These are phyloP conservation scores for Ephemerocybe angulata DNA, from an alignment of 768 basidiomycete species.

Conservation along the genomic window DNA sequence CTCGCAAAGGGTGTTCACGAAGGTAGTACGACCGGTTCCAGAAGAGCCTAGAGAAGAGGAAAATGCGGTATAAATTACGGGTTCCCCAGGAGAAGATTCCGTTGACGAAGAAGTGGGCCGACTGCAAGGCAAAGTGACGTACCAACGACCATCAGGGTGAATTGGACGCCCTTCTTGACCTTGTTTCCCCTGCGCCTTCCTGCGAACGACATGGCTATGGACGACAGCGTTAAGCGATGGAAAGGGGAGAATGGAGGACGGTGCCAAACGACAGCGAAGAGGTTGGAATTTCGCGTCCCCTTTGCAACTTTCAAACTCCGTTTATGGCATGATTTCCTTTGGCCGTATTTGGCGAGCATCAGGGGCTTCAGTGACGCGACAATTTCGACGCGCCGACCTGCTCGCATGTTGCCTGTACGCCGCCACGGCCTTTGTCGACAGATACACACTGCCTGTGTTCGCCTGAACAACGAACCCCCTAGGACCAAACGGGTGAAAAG, in stretches of 20 bases:
- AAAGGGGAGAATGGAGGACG: conserved; percentile 19
- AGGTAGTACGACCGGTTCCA: conserved; percentile 96
- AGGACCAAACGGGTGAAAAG: conserved; percentile 31
- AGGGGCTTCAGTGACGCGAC: background rate
- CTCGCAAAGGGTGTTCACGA: conserved; percentile 99
- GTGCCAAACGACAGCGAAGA: conserved; percentile 27
- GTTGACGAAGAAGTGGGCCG: background rate
- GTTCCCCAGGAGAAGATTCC: background rate
- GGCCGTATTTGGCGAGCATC: conserved; percentile 2
- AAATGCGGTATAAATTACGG: background rate
- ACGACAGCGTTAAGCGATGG: conserved; percentile 9
- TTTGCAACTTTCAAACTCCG: conserved; percentile 45
- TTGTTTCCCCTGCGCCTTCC: conserved; percentile 88
- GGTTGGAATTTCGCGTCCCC: conserved; percentile 26
- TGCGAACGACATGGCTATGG: conserved; percentile 70
- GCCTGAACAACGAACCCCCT: too few relatives aligned
- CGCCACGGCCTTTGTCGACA: too few relatives aligned
- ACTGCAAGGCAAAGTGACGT: conserved; percentile 29
- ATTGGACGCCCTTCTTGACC: conserved; percentile 98
- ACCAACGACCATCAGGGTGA: conserved; percentile 99
- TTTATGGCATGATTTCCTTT: conserved; percentile 28
- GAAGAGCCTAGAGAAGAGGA: conserved; percentile 69
- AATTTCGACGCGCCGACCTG: too few relatives aligned
- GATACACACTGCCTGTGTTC: too few relatives aligned
- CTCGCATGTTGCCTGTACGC: too few relatives aligned